These are phyloP conservation scores for Trichoderma breve DNA, from an alignment of 2,329 filamentous ascomycete genomes.

Conservation along the genomic window DNA sequence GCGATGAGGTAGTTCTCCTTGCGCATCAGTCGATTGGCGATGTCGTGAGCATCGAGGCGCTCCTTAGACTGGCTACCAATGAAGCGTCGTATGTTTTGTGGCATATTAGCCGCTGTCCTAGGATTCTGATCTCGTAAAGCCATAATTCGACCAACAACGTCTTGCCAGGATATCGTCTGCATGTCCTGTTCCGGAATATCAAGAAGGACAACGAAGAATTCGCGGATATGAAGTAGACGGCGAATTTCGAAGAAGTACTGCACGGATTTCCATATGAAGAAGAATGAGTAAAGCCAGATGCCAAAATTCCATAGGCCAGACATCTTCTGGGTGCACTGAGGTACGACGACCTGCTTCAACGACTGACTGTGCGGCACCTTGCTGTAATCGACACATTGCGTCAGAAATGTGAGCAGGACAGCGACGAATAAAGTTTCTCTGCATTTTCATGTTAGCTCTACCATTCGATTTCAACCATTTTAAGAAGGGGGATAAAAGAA, in stretches of 20 bases:
- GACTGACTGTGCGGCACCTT: conserved; percentile 65
- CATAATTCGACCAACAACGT: conserved; percentile 83
- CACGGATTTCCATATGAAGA: conserved; percentile 78
- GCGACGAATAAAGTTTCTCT: conserved; percentile 82
- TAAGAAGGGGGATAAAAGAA: neutral
- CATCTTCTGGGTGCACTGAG: conserved; percentile 74
- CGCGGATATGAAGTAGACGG: conserved; percentile 71
- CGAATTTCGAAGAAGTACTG: conserved; percentile 72
- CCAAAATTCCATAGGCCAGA: conserved; percentile 73
- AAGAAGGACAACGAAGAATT: conserved; percentile 81
- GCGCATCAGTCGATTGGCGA: conserved; percentile 94
- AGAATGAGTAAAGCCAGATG: conserved; percentile 81
- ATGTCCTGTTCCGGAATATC: conserved; percentile 81
- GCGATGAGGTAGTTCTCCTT: conserved; percentile 97
- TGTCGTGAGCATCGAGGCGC: conserved; percentile 91
- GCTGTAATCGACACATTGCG: conserved; percentile 80
- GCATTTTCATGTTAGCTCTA: conserved; percentile 10
- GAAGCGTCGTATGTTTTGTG: conserved; percentile 51
- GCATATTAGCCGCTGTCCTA: conserved; percentile 64
- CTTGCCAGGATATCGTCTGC: conserved; percentile 92
- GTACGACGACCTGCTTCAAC: conserved; percentile 56
- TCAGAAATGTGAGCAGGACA: conserved; percentile 76
- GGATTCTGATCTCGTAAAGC: conserved; percentile 80
- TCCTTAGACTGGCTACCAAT: conserved; percentile 88
- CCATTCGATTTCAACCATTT: neutral